Conservation (phyloP, 2,329 filamentous ascomycete genomes). For the Thermochaetoides dissita region DNA sequence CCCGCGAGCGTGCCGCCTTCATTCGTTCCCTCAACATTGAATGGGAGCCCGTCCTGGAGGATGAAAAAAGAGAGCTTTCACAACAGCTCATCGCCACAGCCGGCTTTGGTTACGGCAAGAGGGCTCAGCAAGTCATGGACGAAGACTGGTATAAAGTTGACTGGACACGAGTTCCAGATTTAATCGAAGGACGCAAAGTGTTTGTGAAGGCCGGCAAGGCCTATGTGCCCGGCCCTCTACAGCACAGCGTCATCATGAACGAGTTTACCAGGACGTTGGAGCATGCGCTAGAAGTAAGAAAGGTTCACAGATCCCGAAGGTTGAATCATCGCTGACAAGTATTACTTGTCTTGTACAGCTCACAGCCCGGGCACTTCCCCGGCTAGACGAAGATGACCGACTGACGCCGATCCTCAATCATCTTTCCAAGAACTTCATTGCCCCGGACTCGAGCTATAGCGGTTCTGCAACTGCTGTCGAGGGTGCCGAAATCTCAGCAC, state of each 20-base stretch:
- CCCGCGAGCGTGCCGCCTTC: slow-evolving; percentile 59
- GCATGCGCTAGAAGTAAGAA: slow-evolving; percentile 60
- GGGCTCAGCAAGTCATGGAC: slow-evolving; percentile 35
- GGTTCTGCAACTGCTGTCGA: slow-evolving; percentile 49
- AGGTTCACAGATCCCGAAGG: slow-evolving; percentile 3
- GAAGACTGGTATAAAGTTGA: slow-evolving; percentile 97
- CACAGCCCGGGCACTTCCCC: slow-evolving; percentile 78
- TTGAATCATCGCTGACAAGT: not conserved
- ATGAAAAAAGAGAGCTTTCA: slow-evolving; percentile 55
- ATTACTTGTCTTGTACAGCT: slow-evolving; percentile 33
- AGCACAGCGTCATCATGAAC: slow-evolving; percentile 74
- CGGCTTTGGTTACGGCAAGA: slow-evolving; percentile 23
- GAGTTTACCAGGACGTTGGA: slow-evolving; percentile 75
- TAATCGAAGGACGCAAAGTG: slow-evolving; percentile 68
- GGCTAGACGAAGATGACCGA: slow-evolving; percentile 91
- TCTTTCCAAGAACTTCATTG: slow-evolving; percentile 90
- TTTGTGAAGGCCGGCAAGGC: slow-evolving; percentile 71
- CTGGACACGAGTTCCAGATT: slow-evolving; percentile 82
- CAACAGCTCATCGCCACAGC: slow-evolving; percentile 44
- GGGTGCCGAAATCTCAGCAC: slow-evolving; percentile 62
- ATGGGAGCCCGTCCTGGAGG: slow-evolving; percentile 69
- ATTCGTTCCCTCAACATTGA: slow-evolving; percentile 64
- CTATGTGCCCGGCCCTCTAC: slow-evolving; percentile 77
- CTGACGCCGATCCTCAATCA: slow-evolving; percentile 56
- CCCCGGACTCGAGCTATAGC: slow-evolving; percentile 72